Conservation (phyloP, 2,329 filamentous ascomycete genomes). For the Aciculosporium take region DNA sequence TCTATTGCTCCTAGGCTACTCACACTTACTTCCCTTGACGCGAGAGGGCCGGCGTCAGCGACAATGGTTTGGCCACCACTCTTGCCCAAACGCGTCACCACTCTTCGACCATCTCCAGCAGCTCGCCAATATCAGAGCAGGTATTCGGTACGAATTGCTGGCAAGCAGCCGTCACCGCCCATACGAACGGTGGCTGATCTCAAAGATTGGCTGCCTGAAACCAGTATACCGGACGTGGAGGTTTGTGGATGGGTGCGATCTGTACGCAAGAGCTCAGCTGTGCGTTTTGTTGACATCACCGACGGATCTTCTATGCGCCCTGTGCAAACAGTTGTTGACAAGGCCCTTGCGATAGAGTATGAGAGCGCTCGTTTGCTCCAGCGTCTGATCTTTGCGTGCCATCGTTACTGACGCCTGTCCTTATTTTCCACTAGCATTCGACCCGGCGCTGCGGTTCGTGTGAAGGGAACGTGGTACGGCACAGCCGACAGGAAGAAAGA, state of each 20-base stretch:
- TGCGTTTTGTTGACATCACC: slow-evolving; percentile 70
- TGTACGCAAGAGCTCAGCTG: slow-evolving; percentile 70
- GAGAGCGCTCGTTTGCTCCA: slow-evolving; percentile 20
- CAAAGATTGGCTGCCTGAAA: slow-evolving; percentile 34
- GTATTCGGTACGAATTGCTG: slow-evolving; percentile 21
- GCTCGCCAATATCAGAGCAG: slow-evolving; percentile 8
- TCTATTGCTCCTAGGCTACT: not conserved
- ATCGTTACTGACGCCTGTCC: not conserved
- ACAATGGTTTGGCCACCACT: slow-evolving; percentile 2
- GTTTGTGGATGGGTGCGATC: slow-evolving; percentile 73
- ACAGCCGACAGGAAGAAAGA: slow-evolving; percentile 6
- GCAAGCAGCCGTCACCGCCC: slow-evolving; percentile 13
- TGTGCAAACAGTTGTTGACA: slow-evolving; percentile 67
- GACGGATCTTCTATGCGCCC: slow-evolving; percentile 74
- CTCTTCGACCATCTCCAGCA: not conserved
- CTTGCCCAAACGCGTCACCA: not conserved
- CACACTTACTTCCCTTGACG: too few species aligned
- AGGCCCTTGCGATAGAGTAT: slow-evolving; percentile 58
- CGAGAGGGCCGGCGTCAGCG: not conserved
- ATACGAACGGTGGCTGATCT: slow-evolving; percentile 39
- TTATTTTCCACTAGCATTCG: slow-evolving; percentile 45
- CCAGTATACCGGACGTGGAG: slow-evolving; percentile 34
- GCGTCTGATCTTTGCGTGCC: not conserved
- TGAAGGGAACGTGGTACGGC: slow-evolving; percentile 59
- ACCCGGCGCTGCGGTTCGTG: slow-evolving; percentile 64